A percentile compares a stretch with the other conserved stretches of the same genome.
phyloP scores from a whole-genome alignment of 2,329 filamentous ascomycete genomes.

The Aspergillus caelatus region DNA sequence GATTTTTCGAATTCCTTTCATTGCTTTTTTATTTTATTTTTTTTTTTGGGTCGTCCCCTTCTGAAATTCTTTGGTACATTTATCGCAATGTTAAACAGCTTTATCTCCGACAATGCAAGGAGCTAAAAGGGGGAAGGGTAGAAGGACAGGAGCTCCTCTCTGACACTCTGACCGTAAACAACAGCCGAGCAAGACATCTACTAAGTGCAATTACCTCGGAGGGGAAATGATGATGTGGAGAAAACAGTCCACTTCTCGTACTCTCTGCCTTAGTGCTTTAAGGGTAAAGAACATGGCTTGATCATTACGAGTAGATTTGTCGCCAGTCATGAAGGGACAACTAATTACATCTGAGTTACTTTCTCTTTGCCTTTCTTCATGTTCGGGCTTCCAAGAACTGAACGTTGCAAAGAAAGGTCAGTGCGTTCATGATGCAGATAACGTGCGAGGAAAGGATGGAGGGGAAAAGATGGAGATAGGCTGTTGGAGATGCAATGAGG shows the following conservation, averaged over 20 bases:
- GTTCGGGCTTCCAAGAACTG: neutral
- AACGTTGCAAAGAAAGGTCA: slow-evolving; percentile 13
- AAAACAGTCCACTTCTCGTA: neutral
- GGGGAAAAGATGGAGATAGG: slow-evolving; percentile 21
- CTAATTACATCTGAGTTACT: neutral
- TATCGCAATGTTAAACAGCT: neutral
- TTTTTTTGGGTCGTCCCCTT: neutral
- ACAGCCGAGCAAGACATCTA: neutral
- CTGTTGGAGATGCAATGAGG: slow-evolving; percentile 6
- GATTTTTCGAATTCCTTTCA: neutral
- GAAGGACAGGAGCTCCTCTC: neutral
- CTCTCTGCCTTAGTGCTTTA: slow-evolving; percentile 1
- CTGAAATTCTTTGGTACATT: neutral
- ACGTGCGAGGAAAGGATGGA: slow-evolving; percentile 20
- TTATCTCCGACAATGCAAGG: neutral
- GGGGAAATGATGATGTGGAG: slow-evolving; percentile 1
- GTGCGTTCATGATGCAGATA: slow-evolving; percentile 20
- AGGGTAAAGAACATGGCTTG: neutral
- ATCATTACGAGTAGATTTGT: neutral
- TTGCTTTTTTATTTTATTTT: too few species aligned
- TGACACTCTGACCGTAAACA: neutral
- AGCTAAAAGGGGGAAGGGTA: neutral
- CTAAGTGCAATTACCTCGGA: neutral
- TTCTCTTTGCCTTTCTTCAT: neutral
- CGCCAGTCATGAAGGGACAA: neutral